A percentile compares a stretch with the other conserved stretches of the same genome.
Evolutionary conservation across 352 stramenopile species (phyloP).

Genomic region (Globisporangium solare): DNA sequence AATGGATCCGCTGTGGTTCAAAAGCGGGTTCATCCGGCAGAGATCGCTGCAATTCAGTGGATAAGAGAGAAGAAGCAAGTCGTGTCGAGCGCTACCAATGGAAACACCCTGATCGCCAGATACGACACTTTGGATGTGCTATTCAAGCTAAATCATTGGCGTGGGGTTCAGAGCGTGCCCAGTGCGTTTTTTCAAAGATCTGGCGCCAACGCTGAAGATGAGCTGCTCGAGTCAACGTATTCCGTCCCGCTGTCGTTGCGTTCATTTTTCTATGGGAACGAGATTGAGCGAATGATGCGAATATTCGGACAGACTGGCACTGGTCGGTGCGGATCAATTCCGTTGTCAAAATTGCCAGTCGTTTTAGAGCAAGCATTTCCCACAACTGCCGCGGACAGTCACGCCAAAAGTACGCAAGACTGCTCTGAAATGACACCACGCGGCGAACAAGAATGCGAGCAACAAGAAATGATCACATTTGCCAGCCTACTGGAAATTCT

Average conservation of each 20-base stretch:
- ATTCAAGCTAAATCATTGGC: conserved; percentile 39
- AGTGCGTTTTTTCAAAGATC: conserved; percentile 22
- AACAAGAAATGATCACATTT: conserved; percentile 19
- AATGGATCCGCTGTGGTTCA: conserved; percentile 25
- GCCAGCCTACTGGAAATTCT: conserved; percentile 23
- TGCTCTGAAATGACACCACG: background rate
- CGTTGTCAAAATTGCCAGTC: conserved; percentile 10
- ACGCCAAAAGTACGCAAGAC: background rate
- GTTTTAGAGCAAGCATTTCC: conserved; percentile 25
- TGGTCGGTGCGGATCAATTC: conserved; percentile 8
- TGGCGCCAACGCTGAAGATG: background rate
- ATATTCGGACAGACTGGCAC: conserved; percentile 21
- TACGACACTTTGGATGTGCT: conserved; percentile 30
- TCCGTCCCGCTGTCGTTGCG: conserved; percentile 26
- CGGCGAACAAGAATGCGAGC: background rate
- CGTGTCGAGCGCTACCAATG: conserved; percentile 25
- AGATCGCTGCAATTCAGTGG: conserved; percentile 22
- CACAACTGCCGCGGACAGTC: background rate
- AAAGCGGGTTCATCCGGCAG: conserved; percentile 20
- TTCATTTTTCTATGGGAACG: conserved; percentile 27
- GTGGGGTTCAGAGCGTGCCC: conserved; percentile 25
- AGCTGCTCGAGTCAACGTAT: conserved; percentile 14
- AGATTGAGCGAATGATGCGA: conserved; percentile 27
- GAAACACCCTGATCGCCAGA: conserved; percentile 27
- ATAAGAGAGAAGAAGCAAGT: conserved; percentile 17